Conservation (phyloP, 805 yeast genomes). For the Kodamaea hsintzibuensis region DNA sequence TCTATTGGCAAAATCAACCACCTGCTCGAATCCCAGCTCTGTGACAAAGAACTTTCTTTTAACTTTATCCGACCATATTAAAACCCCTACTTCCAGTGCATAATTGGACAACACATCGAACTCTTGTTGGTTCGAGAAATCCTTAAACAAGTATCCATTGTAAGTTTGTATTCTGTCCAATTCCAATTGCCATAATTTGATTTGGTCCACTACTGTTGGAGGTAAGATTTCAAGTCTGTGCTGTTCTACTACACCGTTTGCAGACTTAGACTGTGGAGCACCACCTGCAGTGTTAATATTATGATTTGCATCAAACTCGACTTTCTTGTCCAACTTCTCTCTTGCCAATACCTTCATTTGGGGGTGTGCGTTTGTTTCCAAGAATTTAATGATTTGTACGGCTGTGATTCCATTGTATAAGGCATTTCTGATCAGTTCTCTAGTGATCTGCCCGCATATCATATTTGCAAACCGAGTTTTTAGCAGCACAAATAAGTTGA, state of each 20-base stretch:
- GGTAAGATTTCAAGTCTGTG: constrained; percentile 70
- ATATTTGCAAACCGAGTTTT: constrained; percentile 84
- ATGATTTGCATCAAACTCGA: constrained; percentile 59
- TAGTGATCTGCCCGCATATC: constrained; percentile 90
- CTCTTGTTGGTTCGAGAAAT: constrained; percentile 76
- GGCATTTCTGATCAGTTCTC: constrained; percentile 89
- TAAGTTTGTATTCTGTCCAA: constrained; percentile 86
- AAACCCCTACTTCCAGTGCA: constrained; percentile 88
- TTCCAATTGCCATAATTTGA: constrained; percentile 94
- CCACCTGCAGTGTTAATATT: constrained; percentile 48
- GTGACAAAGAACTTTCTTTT: constrained; percentile 82
- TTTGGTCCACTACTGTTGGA: constrained; percentile 96
- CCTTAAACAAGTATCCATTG: constrained; percentile 86
- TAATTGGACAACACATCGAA: constrained; percentile 70
- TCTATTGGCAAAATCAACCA: constrained; percentile 87
- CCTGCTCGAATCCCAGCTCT: constrained; percentile 80
- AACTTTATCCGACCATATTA: constrained; percentile 79
- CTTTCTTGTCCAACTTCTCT: constrained; percentile 62
- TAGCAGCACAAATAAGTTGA: constrained; percentile 84
- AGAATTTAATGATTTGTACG: constrained; percentile 86
- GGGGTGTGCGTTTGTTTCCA: constrained; percentile 91
- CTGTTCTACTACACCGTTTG: constrained; percentile 37
- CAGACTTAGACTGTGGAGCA: constrained; percentile 33
- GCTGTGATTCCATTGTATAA: constrained; percentile 88
- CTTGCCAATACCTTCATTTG: constrained; percentile 81